Percentiles rank a stretch among this genome's conserved stretches.
Conservation (phyloP, 2,329 filamentous ascomycete species). For the Aspergillus spinulosporus region DNA sequence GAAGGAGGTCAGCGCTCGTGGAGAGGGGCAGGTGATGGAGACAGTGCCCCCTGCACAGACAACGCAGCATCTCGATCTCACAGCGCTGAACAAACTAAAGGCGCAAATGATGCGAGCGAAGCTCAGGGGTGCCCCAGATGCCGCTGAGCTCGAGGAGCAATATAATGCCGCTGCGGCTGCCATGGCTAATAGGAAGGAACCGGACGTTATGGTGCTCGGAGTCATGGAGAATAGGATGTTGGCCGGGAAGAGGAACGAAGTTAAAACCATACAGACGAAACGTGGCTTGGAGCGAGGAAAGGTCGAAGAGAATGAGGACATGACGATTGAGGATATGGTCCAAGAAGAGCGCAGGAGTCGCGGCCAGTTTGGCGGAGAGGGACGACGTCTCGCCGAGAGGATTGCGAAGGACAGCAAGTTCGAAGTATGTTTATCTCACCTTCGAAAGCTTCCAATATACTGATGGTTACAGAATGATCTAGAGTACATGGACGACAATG, state of each 20-base stretch:
- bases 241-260: constrained; percentile 71
- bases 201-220: constrained; percentile 75
- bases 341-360: constrained; percentile 86
- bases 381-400: constrained; percentile 78
- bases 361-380: constrained; percentile 75
- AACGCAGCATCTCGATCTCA: constrained; percentile 66
- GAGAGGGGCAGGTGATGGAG: constrained; percentile 60
- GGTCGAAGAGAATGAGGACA: constrained; percentile 89
- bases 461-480: constrained; percentile 65
- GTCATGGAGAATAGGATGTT: constrained; percentile 89
- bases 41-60: constrained; percentile 54
- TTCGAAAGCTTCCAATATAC: constrained; percentile 1
- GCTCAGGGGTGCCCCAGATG: constrained; percentile 73
- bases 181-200: constrained; percentile 58
- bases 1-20: constrained; percentile 38
- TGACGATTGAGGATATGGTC: constrained; percentile 96
- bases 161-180: constrained; percentile 74
- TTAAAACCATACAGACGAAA: constrained; percentile 74
- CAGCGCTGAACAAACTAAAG: constrained; percentile 81
- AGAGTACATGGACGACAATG: constrained; percentile 98
- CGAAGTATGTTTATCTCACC: constrained; percentile 51
- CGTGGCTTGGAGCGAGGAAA: constrained; percentile 80
- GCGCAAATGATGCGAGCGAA: constrained; percentile 97
- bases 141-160: constrained; percentile 73
- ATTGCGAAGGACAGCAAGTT: constrained; percentile 94